phyloP scores from a whole-genome alignment of 805 yeast genomes.

The Ogataea wickerhamii region DNA sequence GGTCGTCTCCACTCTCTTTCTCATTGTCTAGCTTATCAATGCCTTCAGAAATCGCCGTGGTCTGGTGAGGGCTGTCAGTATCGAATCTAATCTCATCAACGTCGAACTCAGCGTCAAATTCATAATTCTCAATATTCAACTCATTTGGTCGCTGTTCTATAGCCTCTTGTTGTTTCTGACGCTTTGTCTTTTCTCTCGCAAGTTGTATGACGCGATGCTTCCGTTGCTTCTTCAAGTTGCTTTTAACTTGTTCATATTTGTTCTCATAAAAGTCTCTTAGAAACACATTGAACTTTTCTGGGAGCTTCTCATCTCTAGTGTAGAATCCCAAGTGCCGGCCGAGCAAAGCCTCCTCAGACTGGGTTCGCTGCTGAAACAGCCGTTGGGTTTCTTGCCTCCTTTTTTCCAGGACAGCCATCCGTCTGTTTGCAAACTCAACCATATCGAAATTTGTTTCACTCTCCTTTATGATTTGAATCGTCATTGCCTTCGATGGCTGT shows the following conservation, averaged over 20 bases:
- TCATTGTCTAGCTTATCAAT: too few species aligned
- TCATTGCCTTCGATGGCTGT: background rate
- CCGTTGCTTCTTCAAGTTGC: slow-evolving; percentile 32
- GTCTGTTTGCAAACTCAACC: slow-evolving; percentile 50
- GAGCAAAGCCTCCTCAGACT: slow-evolving; percentile 31
- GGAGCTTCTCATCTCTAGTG: slow-evolving; percentile 19
- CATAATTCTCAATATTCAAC: slow-evolving; percentile 20
- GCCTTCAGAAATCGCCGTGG: too few species aligned
- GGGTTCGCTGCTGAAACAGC: slow-evolving; percentile 30
- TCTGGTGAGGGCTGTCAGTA: too few species aligned
- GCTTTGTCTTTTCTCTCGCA: slow-evolving; percentile 27
- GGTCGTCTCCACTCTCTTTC: too few species aligned
- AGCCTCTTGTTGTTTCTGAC: slow-evolving; percentile 26
- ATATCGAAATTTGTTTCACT: slow-evolving; percentile 44
- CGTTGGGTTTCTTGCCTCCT: slow-evolving; percentile 32
- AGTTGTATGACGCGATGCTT: slow-evolving; percentile 29
- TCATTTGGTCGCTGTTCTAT: slow-evolving; percentile 13
- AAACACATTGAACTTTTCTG: slow-evolving; percentile 21
- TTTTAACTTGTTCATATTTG: slow-evolving; percentile 21
- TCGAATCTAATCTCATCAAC: slow-evolving; percentile 25
- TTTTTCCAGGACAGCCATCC: slow-evolving; percentile 38
- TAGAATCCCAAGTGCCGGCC: slow-evolving; percentile 33
- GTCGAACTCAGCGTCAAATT: slow-evolving; percentile 26
- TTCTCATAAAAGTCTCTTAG: slow-evolving; percentile 17
- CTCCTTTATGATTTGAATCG: slow-evolving; percentile 5